These are phyloP conservation scores for Claviceps sp. DNA, from an alignment of 2,329 filamentous ascomycete genomes.

Conservation along the genomic window DNA sequence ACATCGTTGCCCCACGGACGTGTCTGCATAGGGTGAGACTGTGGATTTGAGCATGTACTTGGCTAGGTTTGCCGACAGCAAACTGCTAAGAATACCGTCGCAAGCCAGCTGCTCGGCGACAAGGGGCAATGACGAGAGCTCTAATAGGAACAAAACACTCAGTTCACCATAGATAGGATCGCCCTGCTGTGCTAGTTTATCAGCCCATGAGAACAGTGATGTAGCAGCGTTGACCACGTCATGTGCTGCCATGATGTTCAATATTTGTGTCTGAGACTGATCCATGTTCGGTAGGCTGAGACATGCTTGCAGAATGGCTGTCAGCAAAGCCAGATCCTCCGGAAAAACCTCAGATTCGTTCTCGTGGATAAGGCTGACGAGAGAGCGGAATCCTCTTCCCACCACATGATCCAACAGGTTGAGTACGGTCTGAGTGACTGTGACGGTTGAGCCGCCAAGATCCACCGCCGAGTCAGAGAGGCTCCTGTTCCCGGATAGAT, in stretches of 20 bases:
- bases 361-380: conserved; percentile 74
- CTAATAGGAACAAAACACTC: conserved; percentile 76
- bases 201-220: conserved; percentile 87
- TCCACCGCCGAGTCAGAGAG: conserved; percentile 18
- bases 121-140: conserved; percentile 66
- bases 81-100: conserved; percentile 66
- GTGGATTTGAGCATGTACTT: conserved; percentile 58
- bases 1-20: conserved; percentile 53
- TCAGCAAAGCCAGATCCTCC: conserved; percentile 75
- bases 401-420: conserved; percentile 72
- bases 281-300: conserved; percentile 66
- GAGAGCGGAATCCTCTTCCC: conserved; percentile 65
- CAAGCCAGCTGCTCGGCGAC: conserved; percentile 85
- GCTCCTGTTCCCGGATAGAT: conserved; percentile 19
- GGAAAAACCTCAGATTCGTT: conserved; percentile 47
- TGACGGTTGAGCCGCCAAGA: conserved; percentile 25
- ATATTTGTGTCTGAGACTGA: conserved; percentile 55
- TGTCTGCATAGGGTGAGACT: conserved; percentile 68
- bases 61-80: conserved; percentile 68
- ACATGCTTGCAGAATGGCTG: conserved; percentile 75
- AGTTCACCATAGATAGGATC: conserved; percentile 91
- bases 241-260: conserved; percentile 56
- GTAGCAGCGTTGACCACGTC: conserved; percentile 69
- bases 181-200: conserved; percentile 60
- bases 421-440: conserved; percentile 49